Evolutionary conservation across 108 stramenopile genomes (phyloP).

Genomic region (Bacterosira constricta): DNA sequence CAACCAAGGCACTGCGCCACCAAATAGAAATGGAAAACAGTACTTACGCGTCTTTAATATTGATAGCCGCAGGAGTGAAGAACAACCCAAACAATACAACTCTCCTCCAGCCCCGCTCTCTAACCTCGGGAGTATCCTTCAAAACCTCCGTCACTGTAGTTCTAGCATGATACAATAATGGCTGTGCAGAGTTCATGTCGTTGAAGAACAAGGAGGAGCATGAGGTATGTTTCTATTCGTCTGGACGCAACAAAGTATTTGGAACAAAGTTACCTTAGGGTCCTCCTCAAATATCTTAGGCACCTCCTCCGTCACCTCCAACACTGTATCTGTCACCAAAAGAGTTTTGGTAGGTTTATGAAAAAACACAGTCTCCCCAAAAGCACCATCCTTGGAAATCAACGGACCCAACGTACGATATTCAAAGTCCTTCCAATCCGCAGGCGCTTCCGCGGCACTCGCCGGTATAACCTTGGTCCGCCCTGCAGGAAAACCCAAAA

Average conservation of each 20-base stretch:
- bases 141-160: constrained; percentile 83
- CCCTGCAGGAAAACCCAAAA: constrained; percentile 81
- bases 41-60: constrained; percentile 67
- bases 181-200: too few relatives aligned
- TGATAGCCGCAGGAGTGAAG: constrained; percentile 85
- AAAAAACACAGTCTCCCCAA: constrained; percentile 92
- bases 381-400: constrained; percentile 89
- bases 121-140: constrained; percentile 73
- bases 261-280: too few relatives aligned
- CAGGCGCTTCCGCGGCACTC: constrained; percentile 61
- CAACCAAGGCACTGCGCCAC: not conserved
- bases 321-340: constrained; percentile 87
- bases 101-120: constrained; percentile 89
- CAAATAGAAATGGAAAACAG: not conserved
- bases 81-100: constrained; percentile 89
- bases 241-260: too few relatives aligned
- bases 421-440: constrained; percentile 81
- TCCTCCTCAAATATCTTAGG: constrained; percentile 83
- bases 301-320: constrained; percentile 87
- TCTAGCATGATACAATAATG: constrained; percentile 92
- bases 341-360: constrained; percentile 86
- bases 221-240: too few relatives aligned
- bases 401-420: constrained; percentile 83
- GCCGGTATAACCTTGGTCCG: constrained; percentile 64
- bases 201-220: too few relatives aligned